These are phyloP conservation scores for Fraxinus baroniana DNA, from an alignment of 305 asterid genomes.

Conservation along the genomic window DNA sequence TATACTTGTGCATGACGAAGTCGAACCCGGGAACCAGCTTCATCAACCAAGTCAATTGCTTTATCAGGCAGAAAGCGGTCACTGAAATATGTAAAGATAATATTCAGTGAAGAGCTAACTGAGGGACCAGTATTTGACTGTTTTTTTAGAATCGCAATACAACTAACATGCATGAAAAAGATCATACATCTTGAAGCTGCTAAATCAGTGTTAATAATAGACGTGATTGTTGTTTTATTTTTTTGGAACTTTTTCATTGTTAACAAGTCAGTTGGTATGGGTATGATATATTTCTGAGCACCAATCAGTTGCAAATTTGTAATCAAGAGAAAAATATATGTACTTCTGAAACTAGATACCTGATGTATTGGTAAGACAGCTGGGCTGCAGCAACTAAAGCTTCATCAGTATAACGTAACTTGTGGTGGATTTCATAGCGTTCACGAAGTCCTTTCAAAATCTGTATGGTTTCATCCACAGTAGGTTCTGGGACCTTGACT, in stretches of 20 bases:
- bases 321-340: neutral
- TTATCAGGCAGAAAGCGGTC: conserved; percentile 97
- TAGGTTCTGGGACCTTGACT: conserved; percentile 96
- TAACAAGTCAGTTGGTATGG: neutral
- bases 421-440: conserved; percentile 95
- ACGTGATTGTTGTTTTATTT: neutral
- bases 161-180: neutral
- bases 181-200: neutral
- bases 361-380: conserved; percentile 88
- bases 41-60: conserved; percentile 97
- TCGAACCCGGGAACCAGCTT: conserved; percentile 97
- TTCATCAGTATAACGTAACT: conserved; percentile 94
- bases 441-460: conserved; percentile 91
- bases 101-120: conserved; percentile 9
- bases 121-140: neutral
- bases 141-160: neutral
- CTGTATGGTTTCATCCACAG: conserved; percentile 90
- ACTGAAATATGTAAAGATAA: conserved; percentile 43
- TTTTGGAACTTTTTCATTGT: neutral
- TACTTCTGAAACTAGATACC: conserved; percentile 37
- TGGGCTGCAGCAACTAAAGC: conserved; percentile 89
- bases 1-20: conserved; percentile 95
- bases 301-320: neutral
- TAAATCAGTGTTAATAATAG: neutral
- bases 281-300: neutral